Conservation (phyloP, 1,284 basidiomycete species). For the Coniophora puteana region DNA sequence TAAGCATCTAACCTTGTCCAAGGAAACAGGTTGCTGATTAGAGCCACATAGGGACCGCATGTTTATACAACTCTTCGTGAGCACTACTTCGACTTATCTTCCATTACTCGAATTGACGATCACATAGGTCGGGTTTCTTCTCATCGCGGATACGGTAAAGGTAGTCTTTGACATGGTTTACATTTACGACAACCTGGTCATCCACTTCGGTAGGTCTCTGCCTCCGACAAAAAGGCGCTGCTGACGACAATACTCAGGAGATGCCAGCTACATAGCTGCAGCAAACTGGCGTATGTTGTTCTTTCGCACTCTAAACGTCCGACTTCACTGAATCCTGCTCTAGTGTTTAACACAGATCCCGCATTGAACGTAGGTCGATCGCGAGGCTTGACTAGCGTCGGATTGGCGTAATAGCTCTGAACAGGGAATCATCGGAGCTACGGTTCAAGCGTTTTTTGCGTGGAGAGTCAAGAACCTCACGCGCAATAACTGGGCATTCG, state of each 20-base stretch:
- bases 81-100: not conserved
- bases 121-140: conserved; percentile 27
- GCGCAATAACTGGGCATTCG: conserved; percentile 19
- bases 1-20: not conserved
- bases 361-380: conserved; percentile 27
- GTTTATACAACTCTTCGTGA: not conserved
- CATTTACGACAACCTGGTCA: conserved; percentile 32
- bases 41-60: not conserved
- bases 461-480: conserved; percentile 35
- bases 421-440: conserved; percentile 30
- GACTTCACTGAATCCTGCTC: not conserved
- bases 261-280: conserved; percentile 24
- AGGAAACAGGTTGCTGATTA: not conserved
- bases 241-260: conserved; percentile 16
- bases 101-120: not conserved
- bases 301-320: not conserved
- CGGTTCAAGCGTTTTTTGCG: conserved; percentile 34
- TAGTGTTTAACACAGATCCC: conserved; percentile 34
- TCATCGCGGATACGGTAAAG: conserved; percentile 34
- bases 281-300: conserved; percentile 30
- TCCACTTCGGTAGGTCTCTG: conserved; percentile 30
- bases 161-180: conserved; percentile 31
- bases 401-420: not conserved
- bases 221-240: not conserved
- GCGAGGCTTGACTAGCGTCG: not conserved